These are phyloP conservation scores for Stemphylium beticola DNA, from an alignment of 2,329 filamentous ascomycete species.

Conservation along the genomic window DNA sequence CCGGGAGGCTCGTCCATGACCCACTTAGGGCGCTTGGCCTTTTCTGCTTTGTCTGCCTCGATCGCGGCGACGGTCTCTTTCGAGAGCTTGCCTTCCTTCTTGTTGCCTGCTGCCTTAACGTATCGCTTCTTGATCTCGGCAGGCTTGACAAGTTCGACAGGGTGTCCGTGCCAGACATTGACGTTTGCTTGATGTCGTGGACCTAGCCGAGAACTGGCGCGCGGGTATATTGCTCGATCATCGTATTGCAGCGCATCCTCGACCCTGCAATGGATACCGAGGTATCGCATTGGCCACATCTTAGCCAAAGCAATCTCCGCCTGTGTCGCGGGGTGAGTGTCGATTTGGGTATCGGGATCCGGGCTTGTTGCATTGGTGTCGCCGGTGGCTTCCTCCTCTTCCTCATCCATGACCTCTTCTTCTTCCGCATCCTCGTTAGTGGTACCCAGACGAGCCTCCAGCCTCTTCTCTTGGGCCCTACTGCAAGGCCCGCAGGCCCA, in stretches of 20 bases:
- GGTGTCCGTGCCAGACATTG: slow-evolving; percentile 80
- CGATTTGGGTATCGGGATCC: slow-evolving; percentile 58
- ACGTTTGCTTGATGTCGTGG: slow-evolving; percentile 91
- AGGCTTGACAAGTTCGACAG: slow-evolving; percentile 89
- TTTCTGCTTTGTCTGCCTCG: slow-evolving; percentile 80
- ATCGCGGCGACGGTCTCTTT: slow-evolving; percentile 81
- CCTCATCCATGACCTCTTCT: slow-evolving; percentile 67
- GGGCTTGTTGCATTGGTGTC: slow-evolving; percentile 66
- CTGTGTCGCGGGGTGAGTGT: slow-evolving; percentile 70
- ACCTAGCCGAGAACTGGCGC: slow-evolving; percentile 89
- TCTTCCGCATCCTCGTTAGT: slow-evolving; percentile 64
- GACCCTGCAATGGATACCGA: slow-evolving; percentile 92
- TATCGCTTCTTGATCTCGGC: slow-evolving; percentile 82
- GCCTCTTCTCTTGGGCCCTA: slow-evolving; percentile 89
- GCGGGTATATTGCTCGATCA: slow-evolving; percentile 89
- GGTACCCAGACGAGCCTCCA: slow-evolving; percentile 77
- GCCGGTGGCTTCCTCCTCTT: slow-evolving; percentile 70
- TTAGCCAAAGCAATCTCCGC: slow-evolving; percentile 93
- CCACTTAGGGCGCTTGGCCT: slow-evolving; percentile 88
- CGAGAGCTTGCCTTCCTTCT: slow-evolving; percentile 76
- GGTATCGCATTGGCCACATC: slow-evolving; percentile 94
- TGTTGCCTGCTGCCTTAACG: slow-evolving; percentile 65
- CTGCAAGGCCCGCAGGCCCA: slow-evolving; percentile 98
- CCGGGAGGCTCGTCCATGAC: slow-evolving; percentile 88
- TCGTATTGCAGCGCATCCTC: slow-evolving; percentile 97